phyloP scores from a whole-genome alignment of 441 rosid species.

The Arabidopsis lyrata region DNA sequence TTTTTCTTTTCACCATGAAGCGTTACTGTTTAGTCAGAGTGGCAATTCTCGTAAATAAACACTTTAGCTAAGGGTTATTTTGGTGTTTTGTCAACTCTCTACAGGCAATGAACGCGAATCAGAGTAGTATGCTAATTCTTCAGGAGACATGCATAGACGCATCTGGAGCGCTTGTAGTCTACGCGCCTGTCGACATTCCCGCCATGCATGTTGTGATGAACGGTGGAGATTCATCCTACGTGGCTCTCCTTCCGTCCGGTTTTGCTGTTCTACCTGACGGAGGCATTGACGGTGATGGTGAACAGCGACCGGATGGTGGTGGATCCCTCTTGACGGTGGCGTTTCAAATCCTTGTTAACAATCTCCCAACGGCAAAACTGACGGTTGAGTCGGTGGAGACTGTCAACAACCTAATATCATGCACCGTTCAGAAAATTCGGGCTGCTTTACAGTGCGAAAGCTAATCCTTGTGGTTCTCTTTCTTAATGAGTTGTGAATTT shows the following conservation, averaged over 20 bases:
- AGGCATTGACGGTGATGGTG: conserved; percentile 38
- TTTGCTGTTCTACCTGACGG: conserved; percentile 86
- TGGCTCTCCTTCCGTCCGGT: conserved; percentile 89
- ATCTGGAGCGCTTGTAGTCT: conserved; percentile 89
- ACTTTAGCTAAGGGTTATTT: conserved; percentile 24
- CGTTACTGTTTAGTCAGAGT: conserved; percentile 37
- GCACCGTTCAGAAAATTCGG: conserved; percentile 68
- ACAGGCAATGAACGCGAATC: conserved; percentile 74
- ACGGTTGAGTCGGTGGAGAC: conserved; percentile 69
- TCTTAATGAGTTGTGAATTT: conserved; percentile 14
- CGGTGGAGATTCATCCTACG: conserved; percentile 87
- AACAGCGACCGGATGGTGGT: conserved; percentile 42
- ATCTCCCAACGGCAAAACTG: conserved; percentile 60
- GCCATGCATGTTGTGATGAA: conserved; percentile 87
- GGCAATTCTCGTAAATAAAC: conserved; percentile 22
- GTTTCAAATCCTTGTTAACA: conserved; percentile 74
- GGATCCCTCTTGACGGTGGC: conserved; percentile 71
- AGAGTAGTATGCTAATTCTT: conserved; percentile 88
- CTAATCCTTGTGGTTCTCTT: conserved; percentile 41
- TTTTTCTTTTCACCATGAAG: background rate
- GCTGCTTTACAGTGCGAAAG: conserved; percentile 82
- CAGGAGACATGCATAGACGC: conserved; percentile 95
- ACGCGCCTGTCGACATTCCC: conserved; percentile 94
- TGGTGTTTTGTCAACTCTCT: background rate
- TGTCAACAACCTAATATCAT: conserved; percentile 56